phyloP scores from a whole-genome alignment of 1,284 basidiomycete species.

The Cutaneotrichosporon cavernicola region DNA sequence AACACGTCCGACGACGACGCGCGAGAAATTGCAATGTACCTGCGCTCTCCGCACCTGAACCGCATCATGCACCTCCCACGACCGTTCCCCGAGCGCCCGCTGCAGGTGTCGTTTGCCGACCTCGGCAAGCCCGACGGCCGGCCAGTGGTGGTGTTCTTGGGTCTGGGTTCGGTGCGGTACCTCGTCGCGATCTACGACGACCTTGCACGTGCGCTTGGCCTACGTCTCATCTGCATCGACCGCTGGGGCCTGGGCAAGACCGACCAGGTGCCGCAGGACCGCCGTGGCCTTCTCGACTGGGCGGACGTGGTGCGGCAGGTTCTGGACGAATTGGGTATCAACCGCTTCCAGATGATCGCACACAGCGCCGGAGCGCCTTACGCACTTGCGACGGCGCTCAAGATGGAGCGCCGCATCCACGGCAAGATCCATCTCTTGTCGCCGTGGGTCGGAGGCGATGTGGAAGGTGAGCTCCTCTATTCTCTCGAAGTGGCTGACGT shows the following conservation, averaged over 20 bases:
- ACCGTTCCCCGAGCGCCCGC: slow-evolving; percentile 62
- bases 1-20: slow-evolving; percentile 23
- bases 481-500: not conserved
- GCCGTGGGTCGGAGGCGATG: slow-evolving; percentile 89
- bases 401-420: slow-evolving; percentile 68
- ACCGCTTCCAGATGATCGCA: slow-evolving; percentile 83
- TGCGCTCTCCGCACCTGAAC: slow-evolving; percentile 79
- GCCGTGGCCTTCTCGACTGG: slow-evolving; percentile 82
- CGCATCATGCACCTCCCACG: slow-evolving; percentile 74
- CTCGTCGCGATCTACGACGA: slow-evolving; percentile 94
- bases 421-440: slow-evolving; percentile 87
- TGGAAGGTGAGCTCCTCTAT: slow-evolving; percentile 65
- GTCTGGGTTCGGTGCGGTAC: slow-evolving; percentile 89
- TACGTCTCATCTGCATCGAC: slow-evolving; percentile 91
- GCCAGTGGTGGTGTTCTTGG: slow-evolving; percentile 87
- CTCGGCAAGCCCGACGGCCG: slow-evolving; percentile 77
- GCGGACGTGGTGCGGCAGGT: slow-evolving; percentile 84
- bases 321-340: slow-evolving; percentile 73
- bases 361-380: slow-evolving; percentile 97
- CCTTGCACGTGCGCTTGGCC: slow-evolving; percentile 79
- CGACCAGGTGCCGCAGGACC: slow-evolving; percentile 66
- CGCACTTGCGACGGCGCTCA: slow-evolving; percentile 80
- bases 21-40: slow-evolving; percentile 57
- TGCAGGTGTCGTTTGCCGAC: slow-evolving; percentile 89
- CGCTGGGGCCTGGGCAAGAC: slow-evolving; percentile 92